These are phyloP conservation scores for Aureobasidium sp. DNA, from an alignment of 2,329 filamentous ascomycete species.

Conservation along the genomic window DNA sequence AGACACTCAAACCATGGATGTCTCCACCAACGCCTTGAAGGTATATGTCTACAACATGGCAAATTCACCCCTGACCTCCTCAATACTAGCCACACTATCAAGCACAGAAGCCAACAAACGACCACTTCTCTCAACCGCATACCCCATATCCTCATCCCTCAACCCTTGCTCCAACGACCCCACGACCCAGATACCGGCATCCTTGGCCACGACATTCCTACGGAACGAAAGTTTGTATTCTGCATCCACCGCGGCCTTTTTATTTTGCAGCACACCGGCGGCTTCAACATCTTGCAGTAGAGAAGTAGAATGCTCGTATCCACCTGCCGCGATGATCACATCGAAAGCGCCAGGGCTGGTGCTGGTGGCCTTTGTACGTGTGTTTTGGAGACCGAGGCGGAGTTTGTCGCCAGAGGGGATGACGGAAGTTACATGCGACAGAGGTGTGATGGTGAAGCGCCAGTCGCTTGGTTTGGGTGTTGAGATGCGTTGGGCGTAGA, in stretches of 20 bases:
- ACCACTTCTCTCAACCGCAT: constrained; percentile 19
- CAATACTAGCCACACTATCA: constrained; percentile 10
- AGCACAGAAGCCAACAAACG: constrained; percentile 17
- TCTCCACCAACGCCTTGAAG: not conserved
- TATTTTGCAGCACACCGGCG: not conserved
- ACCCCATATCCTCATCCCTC: constrained; percentile 19
- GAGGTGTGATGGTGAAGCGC: constrained; percentile 18
- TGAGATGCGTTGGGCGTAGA: constrained; percentile 21
- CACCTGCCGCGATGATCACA: constrained; percentile 19
- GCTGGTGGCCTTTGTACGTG: constrained; percentile 15
- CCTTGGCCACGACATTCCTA: not conserved
- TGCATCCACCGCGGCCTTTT: not conserved
- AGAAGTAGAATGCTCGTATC: constrained; percentile 9
- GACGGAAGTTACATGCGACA: constrained; percentile 16
- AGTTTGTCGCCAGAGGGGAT: constrained; percentile 10
- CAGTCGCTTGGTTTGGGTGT: constrained; percentile 17
- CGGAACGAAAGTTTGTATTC: constrained; percentile 16
- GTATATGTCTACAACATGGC: constrained; percentile 18
- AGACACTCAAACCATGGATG: not conserved
- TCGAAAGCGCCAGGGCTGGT: constrained; percentile 13
- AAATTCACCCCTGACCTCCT: constrained; percentile 14
- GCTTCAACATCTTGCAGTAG: not conserved
- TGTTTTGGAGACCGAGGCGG: constrained; percentile 16
- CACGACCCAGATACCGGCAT: constrained; percentile 20
- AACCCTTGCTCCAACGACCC: constrained; percentile 18